Percentiles rank a stretch among this genome's conserved stretches.
Conservation (phyloP, 495 filamentous ascomycete species). For the Podospora appendiculata region DNA sequence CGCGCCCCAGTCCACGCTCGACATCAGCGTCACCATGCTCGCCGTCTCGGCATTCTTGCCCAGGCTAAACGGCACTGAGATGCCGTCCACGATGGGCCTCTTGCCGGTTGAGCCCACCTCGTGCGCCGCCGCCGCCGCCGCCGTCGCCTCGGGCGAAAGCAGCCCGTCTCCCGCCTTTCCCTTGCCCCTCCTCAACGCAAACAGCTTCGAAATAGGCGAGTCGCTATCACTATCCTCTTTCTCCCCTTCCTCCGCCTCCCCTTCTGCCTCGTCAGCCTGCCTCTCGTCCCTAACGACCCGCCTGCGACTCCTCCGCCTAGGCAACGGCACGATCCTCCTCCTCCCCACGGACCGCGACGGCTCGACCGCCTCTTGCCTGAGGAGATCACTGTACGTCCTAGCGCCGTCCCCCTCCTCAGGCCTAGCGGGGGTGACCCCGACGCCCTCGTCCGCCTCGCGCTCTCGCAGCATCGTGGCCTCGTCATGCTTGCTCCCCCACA, state of each 20-base stretch:
- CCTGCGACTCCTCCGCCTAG: constrained; percentile 10
- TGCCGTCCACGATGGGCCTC: constrained; percentile 37
- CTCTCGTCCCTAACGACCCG: constrained; percentile 34
- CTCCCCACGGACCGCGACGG: constrained; percentile 19
- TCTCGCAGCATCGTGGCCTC: constrained; percentile 56
- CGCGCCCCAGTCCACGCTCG: constrained; percentile 10
- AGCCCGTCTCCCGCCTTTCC: constrained; percentile 2
- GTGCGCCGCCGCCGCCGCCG: neutral
- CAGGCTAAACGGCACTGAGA: constrained; percentile 45
- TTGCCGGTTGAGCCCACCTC: constrained; percentile 36
- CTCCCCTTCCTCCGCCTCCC: constrained; percentile 2
- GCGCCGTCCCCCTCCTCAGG: neutral
- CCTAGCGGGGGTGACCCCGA: neutral
- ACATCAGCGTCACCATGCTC: constrained; percentile 46
- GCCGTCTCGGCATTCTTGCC: constrained; percentile 39
- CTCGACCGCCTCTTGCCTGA: neutral
- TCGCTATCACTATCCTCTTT: constrained; percentile 20
- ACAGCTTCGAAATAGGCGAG: constrained; percentile 23
- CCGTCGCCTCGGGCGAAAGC: constrained; percentile 11
- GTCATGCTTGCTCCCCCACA: constrained; percentile 84
- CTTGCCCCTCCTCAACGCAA: constrained; percentile 20
- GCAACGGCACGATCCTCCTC: constrained; percentile 15
- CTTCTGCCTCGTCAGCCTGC: constrained; percentile 17
- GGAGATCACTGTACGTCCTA: neutral
- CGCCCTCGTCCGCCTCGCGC: constrained; percentile 20